Conservation (phyloP, 2,329 filamentous ascomycete species). For the Seiridium cupressi region DNA sequence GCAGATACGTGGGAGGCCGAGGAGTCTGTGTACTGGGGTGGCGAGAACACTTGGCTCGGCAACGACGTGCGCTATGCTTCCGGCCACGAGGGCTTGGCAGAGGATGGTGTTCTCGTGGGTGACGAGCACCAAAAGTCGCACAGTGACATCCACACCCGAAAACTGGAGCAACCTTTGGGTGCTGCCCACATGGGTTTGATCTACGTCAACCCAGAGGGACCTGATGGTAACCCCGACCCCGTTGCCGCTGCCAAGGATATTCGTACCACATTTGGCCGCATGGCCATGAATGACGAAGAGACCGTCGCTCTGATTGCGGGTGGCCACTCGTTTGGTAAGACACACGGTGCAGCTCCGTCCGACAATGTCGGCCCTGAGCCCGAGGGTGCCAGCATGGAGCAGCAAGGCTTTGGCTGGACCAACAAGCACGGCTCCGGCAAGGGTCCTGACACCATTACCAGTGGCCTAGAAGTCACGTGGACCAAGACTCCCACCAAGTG, state of each 20-base stretch:
- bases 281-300: conserved; percentile 84
- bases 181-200: conserved; percentile 75
- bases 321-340: conserved; percentile 79
- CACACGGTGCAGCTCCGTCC: conserved; percentile 67
- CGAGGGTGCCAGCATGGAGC: conserved; percentile 59
- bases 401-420: conserved; percentile 71
- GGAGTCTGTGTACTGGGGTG: conserved; percentile 75
- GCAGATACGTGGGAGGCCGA: conserved; percentile 73
- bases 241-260: conserved; percentile 70
- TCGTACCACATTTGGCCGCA: conserved; percentile 70
- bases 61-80: conserved; percentile 68
- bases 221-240: conserved; percentile 69
- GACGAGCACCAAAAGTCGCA: conserved; percentile 24
- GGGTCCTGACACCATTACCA: conserved; percentile 72
- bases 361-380: conserved; percentile 68
- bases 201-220: conserved; percentile 80
- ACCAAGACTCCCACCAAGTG: conserved; percentile 74
- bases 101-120: conserved; percentile 28
- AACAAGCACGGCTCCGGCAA: conserved; percentile 65
- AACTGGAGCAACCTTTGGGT: conserved; percentile 67
- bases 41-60: conserved; percentile 71
- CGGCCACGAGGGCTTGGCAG: conserved; percentile 43
- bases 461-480: conserved; percentile 77
- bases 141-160: conserved; percentile 52
- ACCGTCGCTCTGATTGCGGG: conserved; percentile 77